Evolutionary conservation across 371 early-diverging fungal species (phyloP).

Genomic region (Mortierella sp.): DNA sequence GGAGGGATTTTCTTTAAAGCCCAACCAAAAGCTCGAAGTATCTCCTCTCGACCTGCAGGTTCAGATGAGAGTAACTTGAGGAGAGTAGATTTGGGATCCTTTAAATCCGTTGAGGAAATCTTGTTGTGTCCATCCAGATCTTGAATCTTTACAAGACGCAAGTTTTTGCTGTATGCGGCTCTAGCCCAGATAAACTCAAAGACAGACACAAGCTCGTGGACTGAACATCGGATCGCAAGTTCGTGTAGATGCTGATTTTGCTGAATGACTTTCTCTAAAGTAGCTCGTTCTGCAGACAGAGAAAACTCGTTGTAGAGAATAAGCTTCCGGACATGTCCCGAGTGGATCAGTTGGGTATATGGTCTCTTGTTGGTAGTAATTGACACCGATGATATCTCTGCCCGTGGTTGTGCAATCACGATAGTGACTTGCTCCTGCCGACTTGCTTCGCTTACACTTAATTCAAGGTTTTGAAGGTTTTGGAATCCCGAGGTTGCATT

Average conservation of each 20-base stretch:
- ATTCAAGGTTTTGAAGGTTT: constrained; percentile 9
- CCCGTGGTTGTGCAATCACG: constrained; percentile 17
- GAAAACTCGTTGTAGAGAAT: constrained; percentile 20
- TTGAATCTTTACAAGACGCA: constrained; percentile 8
- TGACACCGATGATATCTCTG: constrained; percentile 24
- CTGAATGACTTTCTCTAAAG: constrained; percentile 12
- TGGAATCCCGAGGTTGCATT: constrained; percentile 18
- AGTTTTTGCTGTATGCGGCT: background rate
- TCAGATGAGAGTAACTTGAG: constrained; percentile 14
- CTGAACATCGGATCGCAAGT: constrained; percentile 16
- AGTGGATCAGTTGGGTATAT: constrained; percentile 22
- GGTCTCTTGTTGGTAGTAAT: constrained; percentile 27
- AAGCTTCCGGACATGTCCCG: constrained; percentile 25
- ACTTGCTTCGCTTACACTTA: constrained; percentile 11
- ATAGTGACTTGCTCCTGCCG: constrained; percentile 31
- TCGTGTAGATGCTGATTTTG: constrained; percentile 11
- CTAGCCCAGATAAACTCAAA: constrained; percentile 7
- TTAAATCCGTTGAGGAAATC: background rate
- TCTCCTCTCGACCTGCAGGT: constrained; percentile 20
- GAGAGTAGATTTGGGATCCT: constrained; percentile 9
- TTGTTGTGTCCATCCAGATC: constrained; percentile 21
- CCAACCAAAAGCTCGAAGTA: constrained; percentile 26
- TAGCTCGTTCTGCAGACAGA: constrained; percentile 1
- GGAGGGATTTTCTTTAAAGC: constrained; percentile 21
- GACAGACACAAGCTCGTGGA: constrained; percentile 1